A percentile compares a stretch with the other conserved stretches of the same genome.
These are phyloP conservation scores for Monilinia aucupariae DNA, from an alignment of 2,329 filamentous ascomycete species.

Conservation along the genomic window DNA sequence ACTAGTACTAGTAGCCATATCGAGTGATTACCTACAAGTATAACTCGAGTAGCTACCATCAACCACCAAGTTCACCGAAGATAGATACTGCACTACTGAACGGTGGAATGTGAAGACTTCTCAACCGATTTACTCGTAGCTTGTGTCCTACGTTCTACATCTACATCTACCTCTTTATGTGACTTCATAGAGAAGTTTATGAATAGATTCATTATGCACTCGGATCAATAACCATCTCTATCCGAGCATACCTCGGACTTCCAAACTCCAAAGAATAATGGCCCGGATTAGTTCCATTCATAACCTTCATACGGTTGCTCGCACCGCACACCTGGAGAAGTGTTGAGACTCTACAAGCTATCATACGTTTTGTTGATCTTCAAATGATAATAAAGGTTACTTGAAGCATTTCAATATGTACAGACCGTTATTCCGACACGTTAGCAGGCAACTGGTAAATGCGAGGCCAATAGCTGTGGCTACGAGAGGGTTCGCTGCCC, in stretches of 20 bases:
- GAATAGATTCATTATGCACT: background rate
- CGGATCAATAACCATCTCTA: constrained; percentile 4
- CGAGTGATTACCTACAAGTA: too few relatives aligned
- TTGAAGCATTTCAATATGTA: constrained; percentile 26
- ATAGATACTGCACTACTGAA: too few relatives aligned
- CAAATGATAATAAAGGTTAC: background rate
- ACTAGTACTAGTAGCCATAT: too few relatives aligned
- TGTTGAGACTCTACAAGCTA: background rate
- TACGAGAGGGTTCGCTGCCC: constrained; percentile 30
- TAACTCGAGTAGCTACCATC: too few relatives aligned
- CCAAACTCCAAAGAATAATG: background rate
- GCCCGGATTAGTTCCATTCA: constrained; percentile 10
- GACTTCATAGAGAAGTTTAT: background rate
- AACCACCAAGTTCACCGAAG: background rate
- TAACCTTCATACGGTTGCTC: background rate
- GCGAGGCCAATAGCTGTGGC: constrained; percentile 19
- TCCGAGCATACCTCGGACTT: constrained; percentile 17
- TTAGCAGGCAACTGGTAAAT: constrained; percentile 26
- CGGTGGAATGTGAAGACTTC: background rate
- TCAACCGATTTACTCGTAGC: background rate
- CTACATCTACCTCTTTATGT: background rate
- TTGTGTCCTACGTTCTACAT: too few relatives aligned
- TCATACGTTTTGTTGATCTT: background rate
- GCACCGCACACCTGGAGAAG: background rate
- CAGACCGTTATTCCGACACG: constrained; percentile 28